Evolutionary conservation across 2,329 filamentous ascomycete genomes (phyloP), one percentile per base, ranked within the genome.

Genomic region (Didymellaceae sp.): DNA sequence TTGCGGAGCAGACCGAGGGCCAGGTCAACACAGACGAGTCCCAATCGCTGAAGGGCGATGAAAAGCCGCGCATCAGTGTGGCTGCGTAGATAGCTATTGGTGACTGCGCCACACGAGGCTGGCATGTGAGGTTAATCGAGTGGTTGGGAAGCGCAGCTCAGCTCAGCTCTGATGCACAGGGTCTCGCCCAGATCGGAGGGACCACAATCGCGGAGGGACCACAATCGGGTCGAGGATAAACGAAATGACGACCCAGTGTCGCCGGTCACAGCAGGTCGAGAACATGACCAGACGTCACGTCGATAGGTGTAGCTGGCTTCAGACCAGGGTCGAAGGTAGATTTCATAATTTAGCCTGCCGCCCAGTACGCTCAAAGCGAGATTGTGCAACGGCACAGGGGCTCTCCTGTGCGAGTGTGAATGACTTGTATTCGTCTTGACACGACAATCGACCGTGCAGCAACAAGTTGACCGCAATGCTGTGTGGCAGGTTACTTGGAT

Each of bases 1-100:
- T 80, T 55, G 78, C 74, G 56, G 76, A 78, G 67, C 74, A 78
- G 64, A 47, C 55, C n/a, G 66, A 68, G 32, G 60, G 51, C 26
- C 54, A 65, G 14, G 42, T 52, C 32, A 38, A 52, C 7, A 22
- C 37, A 14, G 44, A 48, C 39, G 42, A 49, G 28, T 40, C 48
- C 43, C 33, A 41, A 32, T 13, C 32, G 33, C 34, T 50, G 21
- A 21, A 58, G 24, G 59, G 57, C 31, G 59, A 55, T 28, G 52
- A 53, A 42, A 53, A 59, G 54, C 47, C 60, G 37, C 65, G 65
- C 56, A 64, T 66, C 43, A 65, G 59, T 37, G 68, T 59, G 55
- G 69, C 65, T 57, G 65, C 61, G 52, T 67, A 67, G 59, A 14
- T 24, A 9, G 33, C 4, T 17, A 21, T 22, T 6, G 3, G 9